These are phyloP conservation scores for Boletellus ananiceps DNA, from an alignment of 768 basidiomycete species.

Conservation along the genomic window DNA sequence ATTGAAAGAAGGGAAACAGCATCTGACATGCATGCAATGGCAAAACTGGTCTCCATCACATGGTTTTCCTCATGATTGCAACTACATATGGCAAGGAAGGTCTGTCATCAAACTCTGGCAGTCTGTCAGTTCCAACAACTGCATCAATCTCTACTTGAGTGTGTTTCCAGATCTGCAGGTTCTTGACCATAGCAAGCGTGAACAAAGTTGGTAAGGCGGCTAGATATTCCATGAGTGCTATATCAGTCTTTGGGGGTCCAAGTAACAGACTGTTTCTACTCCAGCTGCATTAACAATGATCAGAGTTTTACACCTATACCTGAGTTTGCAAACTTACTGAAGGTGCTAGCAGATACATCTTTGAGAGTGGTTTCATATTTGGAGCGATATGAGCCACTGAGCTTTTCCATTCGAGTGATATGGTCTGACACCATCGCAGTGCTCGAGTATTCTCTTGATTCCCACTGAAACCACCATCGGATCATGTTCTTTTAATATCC, in stretches of 20 bases:
- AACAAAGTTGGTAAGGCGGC: background rate
- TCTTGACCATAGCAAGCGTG: background rate
- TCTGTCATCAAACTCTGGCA: background rate
- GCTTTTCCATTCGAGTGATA: conserved; percentile 11
- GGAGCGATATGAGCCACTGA: conserved; percentile 1
- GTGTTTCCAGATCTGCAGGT: background rate
- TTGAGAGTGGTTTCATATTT: conserved; percentile 7
- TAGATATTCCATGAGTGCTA: background rate
- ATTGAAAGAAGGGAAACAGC: background rate
- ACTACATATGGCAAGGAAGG: background rate
- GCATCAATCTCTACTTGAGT: background rate
- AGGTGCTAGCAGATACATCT: conserved; percentile 3
- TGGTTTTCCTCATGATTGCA: background rate
- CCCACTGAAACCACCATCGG: background rate
- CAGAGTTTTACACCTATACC: background rate
- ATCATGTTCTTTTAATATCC: background rate
- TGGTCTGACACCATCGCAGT: conserved; percentile 11
- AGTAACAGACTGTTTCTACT: background rate
- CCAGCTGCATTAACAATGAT: background rate
- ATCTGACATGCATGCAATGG: background rate
- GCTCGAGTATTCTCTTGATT: too few relatives aligned
- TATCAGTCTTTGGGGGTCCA: background rate
- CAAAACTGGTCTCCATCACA: background rate
- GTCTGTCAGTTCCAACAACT: background rate
- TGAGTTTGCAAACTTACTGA: too few relatives aligned